Base-by-base conservation (phyloP, 2,329 filamentous ascomycete species). In the Geosmithia flava region DNA sequence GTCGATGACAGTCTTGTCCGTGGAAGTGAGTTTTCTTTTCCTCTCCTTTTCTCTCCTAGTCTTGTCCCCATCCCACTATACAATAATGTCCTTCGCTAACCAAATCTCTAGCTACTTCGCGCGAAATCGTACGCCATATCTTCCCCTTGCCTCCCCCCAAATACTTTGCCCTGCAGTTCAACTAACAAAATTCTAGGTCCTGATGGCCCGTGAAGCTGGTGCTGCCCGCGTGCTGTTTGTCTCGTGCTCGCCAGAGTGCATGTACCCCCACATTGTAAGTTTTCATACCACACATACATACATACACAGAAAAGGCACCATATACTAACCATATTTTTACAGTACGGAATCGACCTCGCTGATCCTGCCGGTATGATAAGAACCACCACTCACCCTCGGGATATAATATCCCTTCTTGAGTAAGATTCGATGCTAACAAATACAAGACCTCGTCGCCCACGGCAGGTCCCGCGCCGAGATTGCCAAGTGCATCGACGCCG, bases 1-100 rank as follows among this genome's bases (percentile, higher is more conserved):
- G 86, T 96, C 1, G 91, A 96, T 56, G 91, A 96, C 66, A 87
- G 81, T 56, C 88, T 95, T 50, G 90, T 95, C 4, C 79, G 90
- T 39, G 90, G 89, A 42, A 55, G 42, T 44, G 20, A 44, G 42
- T 27, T 16, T 15, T 17, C 16, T 20, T 44, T 23, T 29, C 16
- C 20, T 44, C 8, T 13, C 17, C 20, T 15, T 16, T 44, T 44
- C 11, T 23, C 20, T 44, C n/a, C n/a, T n/a, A n/a, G n/a, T 44
- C 2, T 29, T 44, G 20, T 20, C 42, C 19, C 13, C 15, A 37
- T 42, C 20, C 3, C 19, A 11, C 19, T 19, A 19, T 42, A 7
- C 27, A n/a, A 1, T 27, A 2, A 29, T 40, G 47, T 42, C 2
- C 30, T 20, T 27, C 20, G 33, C 42, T 49, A 40, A 49, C 47